These are phyloP conservation scores for Lignosus rhinocerotis DNA, from an alignment of 1,284 basidiomycete species.

Conservation along the genomic window DNA sequence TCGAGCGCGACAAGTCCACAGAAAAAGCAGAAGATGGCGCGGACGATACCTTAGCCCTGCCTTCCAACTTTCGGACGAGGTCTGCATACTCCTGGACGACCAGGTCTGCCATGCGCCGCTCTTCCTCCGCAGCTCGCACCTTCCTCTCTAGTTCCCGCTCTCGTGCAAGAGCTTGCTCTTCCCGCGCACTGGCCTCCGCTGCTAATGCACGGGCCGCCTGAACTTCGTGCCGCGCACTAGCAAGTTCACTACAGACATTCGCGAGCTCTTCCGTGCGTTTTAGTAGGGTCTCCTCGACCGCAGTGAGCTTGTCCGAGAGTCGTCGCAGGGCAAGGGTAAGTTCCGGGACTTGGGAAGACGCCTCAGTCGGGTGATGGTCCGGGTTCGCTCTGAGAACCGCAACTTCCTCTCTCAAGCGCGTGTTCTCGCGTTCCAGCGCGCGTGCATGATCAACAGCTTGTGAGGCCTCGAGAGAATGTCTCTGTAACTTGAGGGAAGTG, in stretches of 20 bases:
- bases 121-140: slow-evolving; percentile 51
- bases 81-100: slow-evolving; percentile 70
- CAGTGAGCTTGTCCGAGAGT: slow-evolving; percentile 65
- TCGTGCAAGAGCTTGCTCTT: slow-evolving; percentile 49
- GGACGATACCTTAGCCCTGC: slow-evolving; percentile 35
- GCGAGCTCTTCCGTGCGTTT: slow-evolving; percentile 50
- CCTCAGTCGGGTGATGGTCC: slow-evolving; percentile 43
- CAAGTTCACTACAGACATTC: slow-evolving; percentile 42
- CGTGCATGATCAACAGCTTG: slow-evolving; percentile 48
- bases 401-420: slow-evolving; percentile 52
- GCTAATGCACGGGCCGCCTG: slow-evolving; percentile 56
- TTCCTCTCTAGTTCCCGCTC: slow-evolving; percentile 48
- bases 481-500: slow-evolving; percentile 65
- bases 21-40: slow-evolving; percentile 18
- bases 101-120: slow-evolving; percentile 59
- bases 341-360: slow-evolving; percentile 55
- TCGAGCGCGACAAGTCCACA: slow-evolving; percentile 10
- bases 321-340: slow-evolving; percentile 65
- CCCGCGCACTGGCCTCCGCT: slow-evolving; percentile 47
- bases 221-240: slow-evolving; percentile 43
- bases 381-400: slow-evolving; percentile 51
- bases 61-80: slow-evolving; percentile 62
- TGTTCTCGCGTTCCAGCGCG: slow-evolving; percentile 58
- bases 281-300: slow-evolving; percentile 55
- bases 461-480: slow-evolving; percentile 55